Evolutionary conservation across 768 basidiomycete genomes (phyloP).

Genomic region (Suillus fuscotomentosus): DNA sequence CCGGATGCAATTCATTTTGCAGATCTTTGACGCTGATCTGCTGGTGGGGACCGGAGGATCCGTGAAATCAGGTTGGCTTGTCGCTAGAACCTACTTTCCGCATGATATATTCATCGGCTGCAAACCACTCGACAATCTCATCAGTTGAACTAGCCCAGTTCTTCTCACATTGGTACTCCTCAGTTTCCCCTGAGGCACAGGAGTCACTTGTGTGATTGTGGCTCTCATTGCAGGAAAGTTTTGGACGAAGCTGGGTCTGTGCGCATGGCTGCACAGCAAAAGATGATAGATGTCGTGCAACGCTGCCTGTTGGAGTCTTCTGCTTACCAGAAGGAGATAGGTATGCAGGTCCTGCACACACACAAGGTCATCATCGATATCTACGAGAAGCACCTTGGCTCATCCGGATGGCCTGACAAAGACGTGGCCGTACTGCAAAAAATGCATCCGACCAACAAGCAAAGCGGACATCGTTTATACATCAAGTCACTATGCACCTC

Average conservation of each 20-base stretch:
- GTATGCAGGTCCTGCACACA: background rate
- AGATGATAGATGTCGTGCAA: background rate
- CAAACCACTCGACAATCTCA: background rate
- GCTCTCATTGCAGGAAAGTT: background rate
- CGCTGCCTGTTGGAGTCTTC: background rate
- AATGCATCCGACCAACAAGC: background rate
- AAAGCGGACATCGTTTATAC: background rate
- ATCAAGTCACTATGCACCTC: background rate
- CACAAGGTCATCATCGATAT: background rate
- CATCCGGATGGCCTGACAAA: background rate
- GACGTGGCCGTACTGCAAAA: background rate
- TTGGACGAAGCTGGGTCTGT: background rate
- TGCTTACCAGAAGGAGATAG: background rate
- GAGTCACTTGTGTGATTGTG: background rate
- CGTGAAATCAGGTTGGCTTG: background rate
- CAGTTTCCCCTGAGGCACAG: background rate
- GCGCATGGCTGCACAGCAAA: background rate
- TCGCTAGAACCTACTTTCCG: background rate
- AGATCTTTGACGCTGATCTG: background rate
- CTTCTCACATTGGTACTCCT: background rate
- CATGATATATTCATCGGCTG: background rate
- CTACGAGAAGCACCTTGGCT: background rate
- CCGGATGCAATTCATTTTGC: background rate
- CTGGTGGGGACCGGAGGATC: background rate
- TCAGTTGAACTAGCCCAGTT: background rate